A percentile compares a stretch with the other conserved stretches of the same genome.
These are phyloP conservation scores for Tetraselmis chui DNA, from an alignment of 139 green algal genomes.

Conservation along the genomic window DNA sequence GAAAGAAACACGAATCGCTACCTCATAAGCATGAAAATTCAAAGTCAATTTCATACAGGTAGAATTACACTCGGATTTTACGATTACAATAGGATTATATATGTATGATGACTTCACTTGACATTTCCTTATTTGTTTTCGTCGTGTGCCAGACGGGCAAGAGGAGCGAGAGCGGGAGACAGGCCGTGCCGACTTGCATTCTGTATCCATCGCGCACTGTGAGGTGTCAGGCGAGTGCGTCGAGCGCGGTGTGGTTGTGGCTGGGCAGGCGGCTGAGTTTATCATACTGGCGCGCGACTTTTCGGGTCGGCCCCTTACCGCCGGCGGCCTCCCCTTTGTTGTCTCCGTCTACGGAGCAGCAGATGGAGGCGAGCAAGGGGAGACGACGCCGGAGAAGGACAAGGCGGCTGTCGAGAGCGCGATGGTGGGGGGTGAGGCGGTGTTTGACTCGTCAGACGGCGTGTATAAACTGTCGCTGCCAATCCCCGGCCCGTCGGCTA, in stretches of 20 bases:
- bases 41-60: too few species aligned
- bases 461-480: neutral
- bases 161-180: neutral
- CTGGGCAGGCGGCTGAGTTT: neutral
- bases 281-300: neutral
- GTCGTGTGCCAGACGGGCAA: neutral
- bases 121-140: too few species aligned
- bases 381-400: neutral
- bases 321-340: neutral
- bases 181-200: neutral
- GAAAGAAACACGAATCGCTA: too few species aligned
- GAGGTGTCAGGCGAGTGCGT: neutral
- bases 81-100: too few species aligned
- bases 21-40: neutral
- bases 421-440: neutral
- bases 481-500: neutral
- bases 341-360: neutral
- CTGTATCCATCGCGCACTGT: neutral
- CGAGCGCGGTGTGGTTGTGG: neutral
- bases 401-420: neutral
- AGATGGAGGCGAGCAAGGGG: too few species aligned
- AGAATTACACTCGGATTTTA: too few species aligned
- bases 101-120: neutral
- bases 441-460: neutral
- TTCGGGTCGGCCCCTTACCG: neutral